Conservation (phyloP, 345 rosid species). For the Dipteronia sinensis region DNA sequence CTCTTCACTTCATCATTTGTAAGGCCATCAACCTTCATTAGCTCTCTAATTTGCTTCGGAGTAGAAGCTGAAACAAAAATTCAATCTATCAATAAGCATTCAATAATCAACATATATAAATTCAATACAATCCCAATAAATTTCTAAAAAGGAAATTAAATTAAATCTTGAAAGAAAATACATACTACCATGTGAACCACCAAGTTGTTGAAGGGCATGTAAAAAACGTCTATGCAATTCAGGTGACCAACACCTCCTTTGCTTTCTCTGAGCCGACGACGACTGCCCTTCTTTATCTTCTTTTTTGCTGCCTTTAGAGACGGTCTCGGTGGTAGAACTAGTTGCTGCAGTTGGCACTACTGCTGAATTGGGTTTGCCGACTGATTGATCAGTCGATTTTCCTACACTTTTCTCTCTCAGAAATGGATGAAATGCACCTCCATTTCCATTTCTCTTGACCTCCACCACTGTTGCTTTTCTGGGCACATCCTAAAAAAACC, state of each 20-base stretch:
- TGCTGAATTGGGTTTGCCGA: constrained; percentile 26
- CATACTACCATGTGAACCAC: constrained; percentile 90
- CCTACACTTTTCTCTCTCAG: constrained; percentile 43
- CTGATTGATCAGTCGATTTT: constrained; percentile 32
- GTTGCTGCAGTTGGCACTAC: constrained; percentile 47
- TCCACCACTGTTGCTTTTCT: constrained; percentile 58
- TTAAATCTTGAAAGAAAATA: not conserved
- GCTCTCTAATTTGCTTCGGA: constrained; percentile 92
- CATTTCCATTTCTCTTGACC: constrained; percentile 58
- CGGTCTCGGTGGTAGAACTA: constrained; percentile 49
- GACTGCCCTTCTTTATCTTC: constrained; percentile 47
- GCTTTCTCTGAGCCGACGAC: constrained; percentile 51
- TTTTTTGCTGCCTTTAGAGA: constrained; percentile 20
- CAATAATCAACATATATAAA: too few relatives aligned
- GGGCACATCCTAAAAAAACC: constrained; percentile 40
- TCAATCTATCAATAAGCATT: not conserved
- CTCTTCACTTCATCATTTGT: constrained; percentile 98
- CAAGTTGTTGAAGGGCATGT: constrained; percentile 88
- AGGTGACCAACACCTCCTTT: constrained; percentile 93
- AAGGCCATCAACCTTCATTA: constrained; percentile 94
- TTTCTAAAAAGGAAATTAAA: not conserved
- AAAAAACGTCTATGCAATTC: constrained; percentile 87
- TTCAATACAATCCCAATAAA: not conserved
- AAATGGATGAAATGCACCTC: constrained; percentile 88
- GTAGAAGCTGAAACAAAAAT: constrained; percentile 66